Evolutionary conservation across 2,329 filamentous ascomycete species (phyloP).

Genomic region (Trichophyton simii): DNA sequence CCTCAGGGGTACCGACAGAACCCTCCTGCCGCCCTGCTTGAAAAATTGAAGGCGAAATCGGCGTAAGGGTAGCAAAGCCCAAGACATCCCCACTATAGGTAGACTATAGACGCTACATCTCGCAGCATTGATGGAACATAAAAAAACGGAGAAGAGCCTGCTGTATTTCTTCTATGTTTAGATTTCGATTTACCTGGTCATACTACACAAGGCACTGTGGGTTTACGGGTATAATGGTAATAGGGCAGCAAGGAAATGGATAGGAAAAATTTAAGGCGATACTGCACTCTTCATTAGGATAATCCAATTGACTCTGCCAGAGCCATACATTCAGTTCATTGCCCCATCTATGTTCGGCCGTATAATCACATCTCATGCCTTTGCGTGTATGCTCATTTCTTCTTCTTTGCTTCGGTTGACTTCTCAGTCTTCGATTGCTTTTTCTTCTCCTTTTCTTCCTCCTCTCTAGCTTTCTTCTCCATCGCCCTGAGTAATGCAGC

Average conservation of each 20-base stretch:
- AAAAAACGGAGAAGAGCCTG: not conserved
- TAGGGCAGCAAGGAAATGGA: not conserved
- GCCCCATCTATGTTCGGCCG: not conserved
- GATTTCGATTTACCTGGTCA: not conserved
- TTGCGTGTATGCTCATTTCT: not conserved
- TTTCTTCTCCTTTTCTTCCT: constrained; percentile 9
- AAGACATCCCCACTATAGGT: not conserved
- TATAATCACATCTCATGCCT: not conserved
- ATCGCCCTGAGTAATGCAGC: constrained; percentile 51
- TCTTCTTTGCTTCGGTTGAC: not conserved
- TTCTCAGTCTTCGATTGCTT: constrained; percentile 12
- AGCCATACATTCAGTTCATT: not conserved
- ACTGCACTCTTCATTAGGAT: not conserved
- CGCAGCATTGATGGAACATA: not conserved
- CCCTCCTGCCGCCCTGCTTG: constrained; percentile 70
- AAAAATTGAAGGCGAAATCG: constrained; percentile 21
- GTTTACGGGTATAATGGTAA: not conserved
- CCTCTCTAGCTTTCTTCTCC: constrained; percentile 41
- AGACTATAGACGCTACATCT: no score
- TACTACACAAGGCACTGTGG: not conserved
- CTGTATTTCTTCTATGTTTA: not conserved
- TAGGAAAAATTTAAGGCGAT: not conserved
- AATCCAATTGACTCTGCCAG: not conserved
- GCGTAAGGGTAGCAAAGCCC: not conserved
- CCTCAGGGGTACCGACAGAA: constrained; percentile 87